phyloP scores from a whole-genome alignment of 2,329 filamentous ascomycete species.

The Diaporthe caulivora region DNA sequence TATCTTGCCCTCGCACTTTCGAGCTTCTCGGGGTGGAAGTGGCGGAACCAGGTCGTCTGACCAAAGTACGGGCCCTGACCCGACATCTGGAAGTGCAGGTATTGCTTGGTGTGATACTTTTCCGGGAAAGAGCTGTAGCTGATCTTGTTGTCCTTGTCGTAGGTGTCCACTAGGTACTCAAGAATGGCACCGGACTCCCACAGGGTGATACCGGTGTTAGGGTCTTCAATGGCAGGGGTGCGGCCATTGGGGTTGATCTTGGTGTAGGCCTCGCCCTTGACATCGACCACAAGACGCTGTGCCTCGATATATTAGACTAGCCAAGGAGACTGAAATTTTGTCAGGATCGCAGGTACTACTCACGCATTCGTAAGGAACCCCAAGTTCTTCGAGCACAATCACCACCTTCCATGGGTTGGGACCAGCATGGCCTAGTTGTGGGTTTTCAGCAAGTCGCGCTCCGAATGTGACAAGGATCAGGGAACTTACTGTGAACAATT shows the following conservation, averaged over 20 bases:
- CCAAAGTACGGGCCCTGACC: slow-evolving; percentile 59
- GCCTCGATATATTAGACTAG: neutral
- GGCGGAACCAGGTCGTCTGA: slow-evolving; percentile 55
- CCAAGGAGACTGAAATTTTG: too few species aligned
- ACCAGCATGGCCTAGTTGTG: slow-evolving; percentile 12
- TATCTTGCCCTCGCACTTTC: neutral
- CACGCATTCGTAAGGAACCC: slow-evolving; percentile 46
- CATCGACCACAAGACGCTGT: slow-evolving; percentile 8
- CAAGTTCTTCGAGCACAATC: slow-evolving; percentile 49
- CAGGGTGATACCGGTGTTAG: slow-evolving; percentile 58
- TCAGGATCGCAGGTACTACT: slow-evolving; percentile 35
- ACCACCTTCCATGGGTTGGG: slow-evolving; percentile 50
- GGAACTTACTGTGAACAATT: neutral
- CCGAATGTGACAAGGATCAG: neutral
- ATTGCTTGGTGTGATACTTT: slow-evolving; percentile 52
- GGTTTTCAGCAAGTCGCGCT: neutral
- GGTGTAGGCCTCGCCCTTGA: slow-evolving; percentile 26
- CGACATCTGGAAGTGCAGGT: slow-evolving; percentile 55
- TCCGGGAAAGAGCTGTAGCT: slow-evolving; percentile 54
- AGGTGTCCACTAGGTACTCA: slow-evolving; percentile 59
- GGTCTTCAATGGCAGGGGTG: slow-evolving; percentile 46
- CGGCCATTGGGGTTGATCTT: slow-evolving; percentile 37
- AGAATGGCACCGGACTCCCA: slow-evolving; percentile 65
- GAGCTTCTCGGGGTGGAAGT: slow-evolving; percentile 7
- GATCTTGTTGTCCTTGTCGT: slow-evolving; percentile 58